phyloP scores from a whole-genome alignment of 2,329 filamentous ascomycete genomes.

The Phyllosticta citribraziliensis region DNA sequence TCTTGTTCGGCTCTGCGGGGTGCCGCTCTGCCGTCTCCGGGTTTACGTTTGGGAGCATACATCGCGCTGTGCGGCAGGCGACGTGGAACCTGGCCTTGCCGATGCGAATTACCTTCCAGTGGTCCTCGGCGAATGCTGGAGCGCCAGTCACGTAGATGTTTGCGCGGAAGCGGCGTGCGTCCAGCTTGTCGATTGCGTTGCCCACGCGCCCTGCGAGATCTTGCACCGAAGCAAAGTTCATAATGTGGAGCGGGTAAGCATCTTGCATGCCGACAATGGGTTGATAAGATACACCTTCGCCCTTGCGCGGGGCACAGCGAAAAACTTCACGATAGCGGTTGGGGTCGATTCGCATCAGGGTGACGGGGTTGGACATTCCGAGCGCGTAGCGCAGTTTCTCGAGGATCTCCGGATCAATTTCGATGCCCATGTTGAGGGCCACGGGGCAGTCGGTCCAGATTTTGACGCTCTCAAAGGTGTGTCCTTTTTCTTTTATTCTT shows the following conservation, averaged over 20 bases:
- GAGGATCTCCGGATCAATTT: conserved; percentile 45
- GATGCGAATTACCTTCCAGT: conserved; percentile 54
- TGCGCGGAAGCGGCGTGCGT: conserved; percentile 56
- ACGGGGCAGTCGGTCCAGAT: conserved; percentile 54
- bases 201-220: conserved; percentile 50
- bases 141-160: conserved; percentile 63
- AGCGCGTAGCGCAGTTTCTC: conserved; percentile 55
- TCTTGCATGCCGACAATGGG: conserved; percentile 61
- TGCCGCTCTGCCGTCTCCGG: conserved; percentile 46
- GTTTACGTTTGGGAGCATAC: conserved; percentile 63
- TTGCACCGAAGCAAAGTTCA: conserved; percentile 55
- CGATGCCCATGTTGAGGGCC: conserved; percentile 35
- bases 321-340: conserved; percentile 47
- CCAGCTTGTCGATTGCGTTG: conserved; percentile 44
- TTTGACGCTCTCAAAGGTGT: conserved; percentile 49
- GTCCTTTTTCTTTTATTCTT: conserved; percentile 50
- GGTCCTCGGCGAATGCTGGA: conserved; percentile 58
- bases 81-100: conserved; percentile 39
- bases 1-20: conserved; percentile 45
- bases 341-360: conserved; percentile 59
- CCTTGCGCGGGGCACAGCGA: conserved; percentile 47
- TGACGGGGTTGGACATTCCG: conserved; percentile 55
- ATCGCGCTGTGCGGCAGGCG: conserved; percentile 57
- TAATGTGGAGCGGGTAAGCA: conserved; percentile 61
- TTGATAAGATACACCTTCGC: conserved; percentile 50